These are phyloP conservation scores for Brassica hybrid DNA, from an alignment of 441 rosid species.

Conservation along the genomic window DNA sequence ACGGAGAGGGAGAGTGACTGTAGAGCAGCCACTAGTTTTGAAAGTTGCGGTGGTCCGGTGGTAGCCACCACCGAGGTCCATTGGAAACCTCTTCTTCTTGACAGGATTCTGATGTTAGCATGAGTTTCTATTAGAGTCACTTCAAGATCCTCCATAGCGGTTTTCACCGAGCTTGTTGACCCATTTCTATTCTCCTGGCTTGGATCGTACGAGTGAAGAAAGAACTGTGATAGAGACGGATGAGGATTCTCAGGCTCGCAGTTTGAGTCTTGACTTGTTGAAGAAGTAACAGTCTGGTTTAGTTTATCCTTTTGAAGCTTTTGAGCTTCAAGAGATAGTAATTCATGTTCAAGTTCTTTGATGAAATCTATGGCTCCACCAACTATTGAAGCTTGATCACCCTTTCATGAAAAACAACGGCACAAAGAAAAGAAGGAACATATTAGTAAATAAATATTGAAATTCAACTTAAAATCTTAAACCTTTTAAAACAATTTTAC, in stretches of 20 bases:
- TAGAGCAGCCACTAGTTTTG: slow-evolving; percentile 63
- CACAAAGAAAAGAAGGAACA: neutral
- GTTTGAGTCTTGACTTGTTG: slow-evolving; percentile 39
- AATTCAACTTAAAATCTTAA: neutral
- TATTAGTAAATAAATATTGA: slow-evolving; percentile 6
- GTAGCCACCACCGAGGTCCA: slow-evolving; percentile 24
- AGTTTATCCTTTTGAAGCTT: slow-evolving; percentile 46
- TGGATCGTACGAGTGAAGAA: slow-evolving; percentile 56
- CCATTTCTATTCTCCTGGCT: slow-evolving; percentile 53
- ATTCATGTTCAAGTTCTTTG: slow-evolving; percentile 81
- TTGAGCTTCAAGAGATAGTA: slow-evolving; percentile 71
- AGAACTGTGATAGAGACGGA: slow-evolving; percentile 59
- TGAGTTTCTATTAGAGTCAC: slow-evolving; percentile 84
- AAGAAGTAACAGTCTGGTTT: slow-evolving; percentile 39
- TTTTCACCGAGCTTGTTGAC: slow-evolving; percentile 46
- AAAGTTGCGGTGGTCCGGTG: slow-evolving; percentile 50
- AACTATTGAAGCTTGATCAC: slow-evolving; percentile 91
- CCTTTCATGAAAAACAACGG: slow-evolving; percentile 45
- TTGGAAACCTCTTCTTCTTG: slow-evolving; percentile 47
- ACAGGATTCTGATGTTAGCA: slow-evolving; percentile 78
- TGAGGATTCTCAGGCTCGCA: slow-evolving; percentile 28
- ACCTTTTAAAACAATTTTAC: neutral
- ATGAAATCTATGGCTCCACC: slow-evolving; percentile 91
- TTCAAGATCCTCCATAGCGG: slow-evolving; percentile 69
- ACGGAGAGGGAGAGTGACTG: slow-evolving; percentile 72